Conservation (phyloP, 305 asterid genomes). For the Fraxinus sp. region DNA sequence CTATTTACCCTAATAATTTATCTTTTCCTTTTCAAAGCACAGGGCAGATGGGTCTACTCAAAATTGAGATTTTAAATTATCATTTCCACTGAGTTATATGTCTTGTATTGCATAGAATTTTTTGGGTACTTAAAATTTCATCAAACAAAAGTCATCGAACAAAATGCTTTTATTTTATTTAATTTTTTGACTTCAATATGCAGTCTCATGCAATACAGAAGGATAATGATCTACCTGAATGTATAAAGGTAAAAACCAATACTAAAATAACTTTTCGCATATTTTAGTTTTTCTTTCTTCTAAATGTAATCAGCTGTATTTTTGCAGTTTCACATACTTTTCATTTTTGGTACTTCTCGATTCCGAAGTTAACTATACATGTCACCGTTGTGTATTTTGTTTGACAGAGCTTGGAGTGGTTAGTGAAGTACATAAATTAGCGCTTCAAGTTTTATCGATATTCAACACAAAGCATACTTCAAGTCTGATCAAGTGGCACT, state of each 20-base stretch:
- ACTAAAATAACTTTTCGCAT: background rate
- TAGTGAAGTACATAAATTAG: conserved; percentile 62
- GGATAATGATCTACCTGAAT: conserved; percentile 64
- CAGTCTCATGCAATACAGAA: conserved; percentile 68
- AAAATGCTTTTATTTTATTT: background rate
- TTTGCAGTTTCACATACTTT: background rate
- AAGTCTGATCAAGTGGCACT: conserved; percentile 30
- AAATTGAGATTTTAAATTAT: background rate
- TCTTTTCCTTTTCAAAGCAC: too few relatives aligned
- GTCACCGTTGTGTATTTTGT: conserved; percentile 26
- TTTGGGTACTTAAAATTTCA: background rate
- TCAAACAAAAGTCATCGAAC: background rate
- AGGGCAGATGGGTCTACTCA: too few relatives aligned
- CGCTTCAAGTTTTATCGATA: conserved; percentile 10
- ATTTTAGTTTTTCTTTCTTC: background rate
- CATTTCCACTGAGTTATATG: background rate
- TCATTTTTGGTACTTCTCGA: too few relatives aligned
- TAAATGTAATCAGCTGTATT: background rate
- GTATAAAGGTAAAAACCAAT: conserved; percentile 61
- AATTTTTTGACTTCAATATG: conserved; percentile 21
- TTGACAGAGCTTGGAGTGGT: conserved; percentile 83
- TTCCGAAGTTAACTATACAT: conserved; percentile 11
- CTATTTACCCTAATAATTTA: too few relatives aligned
- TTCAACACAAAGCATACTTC: background rate
- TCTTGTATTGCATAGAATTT: background rate